Percentiles rank a stretch among this genome's conserved stretches.
phyloP scores from a whole-genome alignment of 2,329 filamentous ascomycete species.

The Camptophora hylomeconis region DNA sequence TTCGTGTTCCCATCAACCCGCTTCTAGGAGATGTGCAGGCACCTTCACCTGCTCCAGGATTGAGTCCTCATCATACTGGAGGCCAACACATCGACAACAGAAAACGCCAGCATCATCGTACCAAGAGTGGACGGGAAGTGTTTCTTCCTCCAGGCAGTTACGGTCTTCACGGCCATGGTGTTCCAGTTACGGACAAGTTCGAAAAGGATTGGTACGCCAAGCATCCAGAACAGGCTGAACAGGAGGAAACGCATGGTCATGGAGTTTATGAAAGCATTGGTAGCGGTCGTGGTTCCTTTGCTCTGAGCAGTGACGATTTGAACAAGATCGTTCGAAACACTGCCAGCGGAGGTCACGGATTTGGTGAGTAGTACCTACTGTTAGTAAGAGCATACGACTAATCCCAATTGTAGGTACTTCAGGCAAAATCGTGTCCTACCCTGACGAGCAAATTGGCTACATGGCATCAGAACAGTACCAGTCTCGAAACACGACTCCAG shows the following conservation, averaged over 20 bases:
- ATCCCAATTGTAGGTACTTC: conserved; percentile 44
- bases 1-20: conserved; percentile 85
- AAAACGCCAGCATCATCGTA: conserved; percentile 51
- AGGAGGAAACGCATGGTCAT: conserved; percentile 50
- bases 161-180: conserved; percentile 77
- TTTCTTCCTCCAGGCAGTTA: conserved; percentile 79
- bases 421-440: conserved; percentile 54
- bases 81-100: conserved; percentile 23
- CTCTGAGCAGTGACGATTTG: conserved; percentile 76
- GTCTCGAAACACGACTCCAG: conserved; percentile 53
- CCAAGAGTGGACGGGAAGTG: conserved; percentile 56
- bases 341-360: conserved; percentile 35
- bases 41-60: conserved; percentile 60
- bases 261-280: conserved; percentile 48
- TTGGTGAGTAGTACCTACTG: conserved; percentile 31
- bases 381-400: conserved; percentile 7
- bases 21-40: conserved; percentile 93
- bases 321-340: conserved; percentile 79
- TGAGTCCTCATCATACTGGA: conserved; percentile 18
- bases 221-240: conserved; percentile 64
- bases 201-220: conserved; percentile 88
- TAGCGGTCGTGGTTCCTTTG: conserved; percentile 57
- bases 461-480: conserved; percentile 74
- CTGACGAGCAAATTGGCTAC: conserved; percentile 83
- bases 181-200: conserved; percentile 63